phyloP scores from a whole-genome alignment of 495 filamentous ascomycete species.

The Opeltia flavorubescens region DNA sequence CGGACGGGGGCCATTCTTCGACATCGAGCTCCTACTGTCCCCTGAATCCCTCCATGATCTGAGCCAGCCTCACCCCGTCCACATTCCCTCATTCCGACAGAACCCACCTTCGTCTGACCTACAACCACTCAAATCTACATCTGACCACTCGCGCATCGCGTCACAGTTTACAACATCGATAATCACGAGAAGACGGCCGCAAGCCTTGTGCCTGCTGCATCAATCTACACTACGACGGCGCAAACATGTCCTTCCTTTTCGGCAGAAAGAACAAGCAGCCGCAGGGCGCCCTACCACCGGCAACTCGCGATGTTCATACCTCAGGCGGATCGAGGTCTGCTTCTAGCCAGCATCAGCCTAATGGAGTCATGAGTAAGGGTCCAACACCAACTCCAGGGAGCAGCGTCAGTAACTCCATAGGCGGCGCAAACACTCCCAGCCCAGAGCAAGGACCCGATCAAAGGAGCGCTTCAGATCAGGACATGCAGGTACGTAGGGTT shows the following conservation, averaged over 20 bases:
- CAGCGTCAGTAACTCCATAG: slow-evolving; percentile 48
- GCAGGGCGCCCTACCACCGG: slow-evolving; percentile 33
- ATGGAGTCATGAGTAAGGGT: slow-evolving; percentile 29
- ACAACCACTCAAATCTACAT: background rate
- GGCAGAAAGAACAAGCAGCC: slow-evolving; percentile 45
- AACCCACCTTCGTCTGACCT: background rate
- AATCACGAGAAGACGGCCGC: background rate
- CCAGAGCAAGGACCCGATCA: slow-evolving; percentile 38
- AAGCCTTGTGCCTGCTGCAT: background rate
- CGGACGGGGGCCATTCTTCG: background rate
- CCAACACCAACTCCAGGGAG: slow-evolving; percentile 46
- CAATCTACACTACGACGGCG: background rate
- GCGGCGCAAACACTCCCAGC: slow-evolving; percentile 29
- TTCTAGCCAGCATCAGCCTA: slow-evolving; percentile 19
- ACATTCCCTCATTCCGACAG: background rate
- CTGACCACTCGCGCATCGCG: background rate
- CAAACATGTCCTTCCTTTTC: slow-evolving; percentile 45
- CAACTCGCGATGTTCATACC: slow-evolving; percentile 36
- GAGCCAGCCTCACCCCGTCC: background rate
- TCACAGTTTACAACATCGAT: background rate
- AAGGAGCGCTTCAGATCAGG: slow-evolving; percentile 33
- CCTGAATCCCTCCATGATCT: background rate
- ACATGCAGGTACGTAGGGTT: slow-evolving; percentile 33
- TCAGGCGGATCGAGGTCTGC: slow-evolving; percentile 28
- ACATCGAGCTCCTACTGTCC: background rate